Evolutionary conservation across 2,329 filamentous ascomycete species (phyloP), one percentile per base, ranked within the genome.

Genomic region (Botrytis hyacinthi): DNA sequence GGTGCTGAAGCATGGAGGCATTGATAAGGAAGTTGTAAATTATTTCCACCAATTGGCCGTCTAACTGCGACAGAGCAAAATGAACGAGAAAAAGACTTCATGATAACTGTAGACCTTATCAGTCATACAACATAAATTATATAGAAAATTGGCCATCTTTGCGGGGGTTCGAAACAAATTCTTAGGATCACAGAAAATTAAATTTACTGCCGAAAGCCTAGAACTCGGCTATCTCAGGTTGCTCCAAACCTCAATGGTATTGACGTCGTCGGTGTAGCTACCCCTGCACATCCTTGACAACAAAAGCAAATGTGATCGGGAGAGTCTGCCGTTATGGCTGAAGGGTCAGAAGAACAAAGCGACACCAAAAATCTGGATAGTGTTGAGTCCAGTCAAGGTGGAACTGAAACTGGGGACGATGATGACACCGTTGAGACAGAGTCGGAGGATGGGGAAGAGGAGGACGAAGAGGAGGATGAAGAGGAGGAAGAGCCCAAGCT

Each of bases 401-500:
- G 75, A n/a, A 76, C 59, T 42, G 73, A 73, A 12, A 69, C 69
- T 35, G 77, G 78, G 51, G 76, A 76, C 12, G 75, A 76, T 16
- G 76, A 76, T 26, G 74, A 76, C 46, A 76, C 73, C 42, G 82
- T 81, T 6, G 82, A 83, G 4, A 83, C 82, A 0, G 86, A 86
- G 0, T 84, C 85, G 0, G 86, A 85, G 0, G 84, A 72, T 57
- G 70, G 0, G 90, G 93, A 97, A 0, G 93, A 95, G 0, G 94
- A 96, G 4, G 48, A 54, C 12, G 86, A 85, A 0, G 84, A 72
- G 44, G 70, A 0, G 90, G 93, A 97, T 0, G 93, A 95, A 0
- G 94, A 96, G 4, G 95, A 98, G 9, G 95, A 98, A 29, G 95
- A 98, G 83, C 97, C 96, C 42, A 92, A 91, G 80, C 88, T 99